A percentile compares a stretch with the other conserved stretches of the same genome.
These are phyloP conservation scores for Paramecium tetraurelia DNA, from an alignment of 73 alveolate species.

Conservation along the genomic window DNA sequence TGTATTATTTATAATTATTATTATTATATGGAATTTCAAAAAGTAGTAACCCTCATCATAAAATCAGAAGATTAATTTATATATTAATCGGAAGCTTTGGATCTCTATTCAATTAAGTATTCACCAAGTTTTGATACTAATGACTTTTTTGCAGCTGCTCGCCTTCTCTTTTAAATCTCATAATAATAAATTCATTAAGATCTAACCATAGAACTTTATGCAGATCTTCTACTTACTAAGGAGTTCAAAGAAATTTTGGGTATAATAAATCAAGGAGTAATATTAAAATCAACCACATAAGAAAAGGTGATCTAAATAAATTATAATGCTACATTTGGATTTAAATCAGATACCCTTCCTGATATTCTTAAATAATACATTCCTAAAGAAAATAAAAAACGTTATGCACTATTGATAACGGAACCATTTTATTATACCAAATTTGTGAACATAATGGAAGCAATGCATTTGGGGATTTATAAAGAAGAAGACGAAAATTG, in stretches of 20 bases:
- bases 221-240: not conserved
- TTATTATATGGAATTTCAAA: not conserved
- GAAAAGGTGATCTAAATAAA: not conserved
- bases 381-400: not conserved
- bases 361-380: not conserved
- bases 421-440: not conserved
- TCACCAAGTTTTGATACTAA: not conserved
- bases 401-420: not conserved
- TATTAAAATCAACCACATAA: not conserved
- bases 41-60: not conserved
- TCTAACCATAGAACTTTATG: not conserved
- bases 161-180: not conserved
- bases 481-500: conserved; percentile 39
- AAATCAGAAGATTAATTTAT: not conserved
- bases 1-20: not conserved
- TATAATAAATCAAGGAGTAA: not conserved
- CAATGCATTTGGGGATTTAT: conserved; percentile 30
- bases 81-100: not conserved
- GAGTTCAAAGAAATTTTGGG: conserved; percentile 10
- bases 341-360: not conserved
- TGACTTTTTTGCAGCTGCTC: conserved; percentile 34
- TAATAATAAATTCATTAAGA: not conserved
- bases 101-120: not conserved
- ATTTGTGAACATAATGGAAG: not conserved
- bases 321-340: not conserved